Percentiles rank a stretch among this genome's conserved stretches.
phyloP scores from a whole-genome alignment of 495 filamentous ascomycete genomes.

The Penicillium longicatenatum region DNA sequence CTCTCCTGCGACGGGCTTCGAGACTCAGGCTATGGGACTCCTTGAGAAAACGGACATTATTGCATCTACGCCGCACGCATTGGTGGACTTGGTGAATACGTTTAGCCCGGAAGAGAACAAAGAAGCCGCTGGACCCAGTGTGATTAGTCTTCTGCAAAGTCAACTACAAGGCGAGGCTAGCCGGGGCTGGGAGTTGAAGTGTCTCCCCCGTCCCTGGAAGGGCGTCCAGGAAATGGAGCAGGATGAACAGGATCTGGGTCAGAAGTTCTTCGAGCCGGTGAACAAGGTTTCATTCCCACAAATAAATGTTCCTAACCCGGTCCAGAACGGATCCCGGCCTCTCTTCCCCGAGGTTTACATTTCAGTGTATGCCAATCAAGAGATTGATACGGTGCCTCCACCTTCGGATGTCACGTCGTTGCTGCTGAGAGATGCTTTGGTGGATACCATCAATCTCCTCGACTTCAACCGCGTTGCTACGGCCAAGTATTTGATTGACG shows the following conservation, averaged over 20 bases:
- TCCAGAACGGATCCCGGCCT: slow-evolving; percentile 69
- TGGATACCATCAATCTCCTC: slow-evolving; percentile 92
- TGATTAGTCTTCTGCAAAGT: slow-evolving; percentile 81
- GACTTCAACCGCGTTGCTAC: slow-evolving; percentile 88
- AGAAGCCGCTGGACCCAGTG: slow-evolving; percentile 58
- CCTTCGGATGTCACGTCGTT: slow-evolving; percentile 73
- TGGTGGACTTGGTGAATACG: slow-evolving; percentile 82
- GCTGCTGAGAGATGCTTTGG: slow-evolving; percentile 78
- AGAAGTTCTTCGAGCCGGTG: slow-evolving; percentile 47
- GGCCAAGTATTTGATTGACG: slow-evolving; percentile 86
- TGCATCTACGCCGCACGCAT: slow-evolving; percentile 75
- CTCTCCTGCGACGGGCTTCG: slow-evolving; percentile 63
- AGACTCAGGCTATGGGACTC: slow-evolving; percentile 70
- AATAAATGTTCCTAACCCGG: slow-evolving; percentile 72
- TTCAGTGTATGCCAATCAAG: slow-evolving; percentile 87
- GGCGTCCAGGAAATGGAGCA: slow-evolving; percentile 47
- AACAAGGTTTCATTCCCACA: slow-evolving; percentile 74
- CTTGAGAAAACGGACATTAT: slow-evolving; percentile 93
- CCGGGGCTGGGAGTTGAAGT: slow-evolving; percentile 72
- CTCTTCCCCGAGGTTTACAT: slow-evolving; percentile 92
- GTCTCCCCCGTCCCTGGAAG: slow-evolving; percentile 84
- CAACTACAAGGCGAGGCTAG: slow-evolving; percentile 75
- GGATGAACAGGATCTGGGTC: slow-evolving; percentile 37
- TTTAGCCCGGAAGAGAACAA: slow-evolving; percentile 63
- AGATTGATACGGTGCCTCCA: slow-evolving; percentile 87